Conservation (phyloP, 176 grass and related monocot species). For the Zoysia japonica region DNA sequence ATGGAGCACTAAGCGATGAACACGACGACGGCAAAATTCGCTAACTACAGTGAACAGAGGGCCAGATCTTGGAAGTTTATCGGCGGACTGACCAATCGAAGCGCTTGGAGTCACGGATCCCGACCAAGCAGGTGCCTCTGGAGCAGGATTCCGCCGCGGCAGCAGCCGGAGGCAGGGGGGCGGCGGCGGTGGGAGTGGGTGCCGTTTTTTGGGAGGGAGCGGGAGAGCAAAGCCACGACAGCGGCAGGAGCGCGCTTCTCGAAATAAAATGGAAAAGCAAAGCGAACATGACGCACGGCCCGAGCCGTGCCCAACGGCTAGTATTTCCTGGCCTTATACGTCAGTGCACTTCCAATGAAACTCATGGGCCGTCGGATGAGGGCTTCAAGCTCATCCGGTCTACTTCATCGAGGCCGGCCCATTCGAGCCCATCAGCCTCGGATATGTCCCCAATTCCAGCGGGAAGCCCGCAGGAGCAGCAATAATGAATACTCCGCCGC, state of each 20-base stretch:
- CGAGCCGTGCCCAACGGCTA: slow-evolving; percentile 46
- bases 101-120: slow-evolving; percentile 3
- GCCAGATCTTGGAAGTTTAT: slow-evolving; percentile 30
- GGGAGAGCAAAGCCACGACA: background rate
- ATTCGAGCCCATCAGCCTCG: background rate
- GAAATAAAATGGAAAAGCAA: slow-evolving; percentile 28
- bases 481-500: slow-evolving; percentile 39
- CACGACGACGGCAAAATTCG: background rate
- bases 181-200: slow-evolving; percentile 2
- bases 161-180: background rate
- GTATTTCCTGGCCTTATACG: slow-evolving; percentile 24
- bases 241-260: background rate
- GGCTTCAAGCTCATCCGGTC: background rate
- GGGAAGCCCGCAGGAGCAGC: background rate
- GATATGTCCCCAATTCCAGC: slow-evolving; percentile 1
- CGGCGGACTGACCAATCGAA: background rate
- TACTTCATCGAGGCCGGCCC: background rate
- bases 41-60: background rate
- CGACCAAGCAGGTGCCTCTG: background rate
- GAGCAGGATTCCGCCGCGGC: background rate
- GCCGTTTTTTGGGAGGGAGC: background rate
- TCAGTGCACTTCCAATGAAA: background rate
- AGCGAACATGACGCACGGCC: background rate
- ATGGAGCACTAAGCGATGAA: background rate
- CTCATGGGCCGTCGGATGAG: background rate